These are phyloP conservation scores for Isatis lusitanica DNA, from an alignment of 441 rosid genomes.

Conservation along the genomic window DNA sequence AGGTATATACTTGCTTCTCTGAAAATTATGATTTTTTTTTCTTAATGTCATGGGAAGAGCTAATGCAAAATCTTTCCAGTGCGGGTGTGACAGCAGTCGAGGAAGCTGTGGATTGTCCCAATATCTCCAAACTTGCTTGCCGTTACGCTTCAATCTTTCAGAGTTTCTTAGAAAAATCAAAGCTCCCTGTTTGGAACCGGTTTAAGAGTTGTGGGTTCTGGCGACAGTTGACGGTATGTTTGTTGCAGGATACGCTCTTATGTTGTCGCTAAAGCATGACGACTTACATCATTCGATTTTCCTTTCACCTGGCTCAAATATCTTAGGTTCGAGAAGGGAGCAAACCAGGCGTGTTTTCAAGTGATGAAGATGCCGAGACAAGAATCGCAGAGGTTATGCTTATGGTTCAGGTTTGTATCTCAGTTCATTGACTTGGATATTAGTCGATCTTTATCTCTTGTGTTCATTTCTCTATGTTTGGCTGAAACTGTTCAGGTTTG, in stretches of 20 bases:
- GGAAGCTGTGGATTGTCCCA: slow-evolving; percentile 88
- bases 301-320: neutral
- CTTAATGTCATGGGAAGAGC: slow-evolving; percentile 4
- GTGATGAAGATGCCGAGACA: slow-evolving; percentile 45
- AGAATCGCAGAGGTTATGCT: slow-evolving; percentile 86
- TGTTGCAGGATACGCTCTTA: slow-evolving; percentile 4
- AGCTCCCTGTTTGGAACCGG: slow-evolving; percentile 87
- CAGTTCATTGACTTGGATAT: neutral
- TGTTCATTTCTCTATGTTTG: slow-evolving; percentile 11
- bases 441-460: neutral
- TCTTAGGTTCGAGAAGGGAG: slow-evolving; percentile 95
- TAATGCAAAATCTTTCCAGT: slow-evolving; percentile 43
- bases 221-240: slow-evolving; percentile 88
- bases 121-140: slow-evolving; percentile 74
- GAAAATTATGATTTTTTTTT: slow-evolving; percentile 13
- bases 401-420: slow-evolving; percentile 79
- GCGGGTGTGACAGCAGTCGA: slow-evolving; percentile 96
- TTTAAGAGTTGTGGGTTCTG: slow-evolving; percentile 86
- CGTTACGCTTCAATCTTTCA: slow-evolving; percentile 80
- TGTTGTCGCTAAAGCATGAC: slow-evolving; percentile 21
- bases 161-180: slow-evolving; percentile 68
- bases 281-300: neutral
- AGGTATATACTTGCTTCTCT: slow-evolving; percentile 47
- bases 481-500: slow-evolving; percentile 51
- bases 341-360: slow-evolving; percentile 41